Evolutionary conservation across 2,329 filamentous ascomycete species (phyloP), one percentile per base, ranked within the genome.

Genomic region (Trichoderma koningiopsis): DNA sequence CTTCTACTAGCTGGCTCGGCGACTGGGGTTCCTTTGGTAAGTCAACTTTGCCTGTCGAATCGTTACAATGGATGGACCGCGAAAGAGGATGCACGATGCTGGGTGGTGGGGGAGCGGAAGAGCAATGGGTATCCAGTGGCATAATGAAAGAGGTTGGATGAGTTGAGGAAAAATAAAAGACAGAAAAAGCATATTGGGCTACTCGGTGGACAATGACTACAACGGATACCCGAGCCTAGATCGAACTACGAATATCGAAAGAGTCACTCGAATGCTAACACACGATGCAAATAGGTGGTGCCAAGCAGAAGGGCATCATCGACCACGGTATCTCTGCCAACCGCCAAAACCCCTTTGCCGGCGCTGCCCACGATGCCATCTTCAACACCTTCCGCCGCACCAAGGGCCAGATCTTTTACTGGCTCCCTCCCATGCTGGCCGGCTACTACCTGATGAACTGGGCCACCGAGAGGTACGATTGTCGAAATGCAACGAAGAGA

Each of bases 351-450:
- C 92, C 94, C 72, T 87, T 97, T 74, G 93, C 93, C 73, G 93
- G 92, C 76, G 85, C 91, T 71, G 82, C 87, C 73, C 84, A 95
- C 81, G 92, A 91, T 74, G 95, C 94, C 78, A 83, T 98, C 85
- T 98, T 98, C 91, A 99, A 99, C 88, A 91, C 89, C 76, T 96
- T 92, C 88, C 91, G 96, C 82, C 90, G 96, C 77, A 92, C 91
- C 83, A 90, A 89, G 80, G 82, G 87, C 75, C 96, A 98, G 86
- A 89, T 97, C 75, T 89, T 98, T 75, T 99, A 94, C 88, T 90
- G 94, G 82, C 87, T 90, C 31, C 92, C 96, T 70, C 91, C 94
- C 49, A 83, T 97, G 75, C 76, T 96, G 73, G 81, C 86, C 74
- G 94, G 88, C 74, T 99, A 98, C 85, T 89, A 90, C 79, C 79